A percentile compares a stretch with the other conserved stretches of the same genome.
Conservation (phyloP, 129 eudicot genomes). For the Deinandra increscens region DNA sequence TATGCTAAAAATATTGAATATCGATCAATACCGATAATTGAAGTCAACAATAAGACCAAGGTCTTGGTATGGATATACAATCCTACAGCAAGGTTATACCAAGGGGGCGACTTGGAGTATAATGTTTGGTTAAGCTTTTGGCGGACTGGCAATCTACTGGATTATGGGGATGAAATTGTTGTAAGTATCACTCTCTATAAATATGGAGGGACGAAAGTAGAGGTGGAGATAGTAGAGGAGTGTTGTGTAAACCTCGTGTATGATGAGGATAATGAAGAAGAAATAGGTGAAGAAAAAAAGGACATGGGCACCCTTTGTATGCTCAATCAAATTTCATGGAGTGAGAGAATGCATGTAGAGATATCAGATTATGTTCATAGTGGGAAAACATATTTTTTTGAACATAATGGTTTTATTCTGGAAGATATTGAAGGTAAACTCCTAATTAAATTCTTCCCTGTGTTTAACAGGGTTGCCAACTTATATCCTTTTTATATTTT, state of each 20-base stretch:
- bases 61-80: conserved; percentile 2
- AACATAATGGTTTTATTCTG: no score
- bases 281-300: not conserved
- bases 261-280: not conserved
- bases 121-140: conserved; percentile 14
- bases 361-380: conserved; percentile 7
- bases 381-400: no score
- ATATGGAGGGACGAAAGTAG: no score
- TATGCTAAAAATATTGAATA: not conserved
- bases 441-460: no score
- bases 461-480: no score
- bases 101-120: no score
- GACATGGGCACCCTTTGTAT: not conserved
- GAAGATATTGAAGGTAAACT: no score
- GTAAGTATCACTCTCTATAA: not conserved
- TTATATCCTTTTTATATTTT: no score
- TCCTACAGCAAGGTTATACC: no score
- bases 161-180: conserved; percentile 10
- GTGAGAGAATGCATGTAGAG: conserved; percentile 2
- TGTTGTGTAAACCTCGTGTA: conserved; percentile 13
- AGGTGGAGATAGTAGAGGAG: not conserved
- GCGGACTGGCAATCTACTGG: conserved; percentile 15
- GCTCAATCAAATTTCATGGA: not conserved
- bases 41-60: conserved; percentile 17
- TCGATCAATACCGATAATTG: no score